These are phyloP conservation scores for Penicillium lividum DNA, from an alignment of 495 filamentous ascomycete genomes.

Conservation along the genomic window DNA sequence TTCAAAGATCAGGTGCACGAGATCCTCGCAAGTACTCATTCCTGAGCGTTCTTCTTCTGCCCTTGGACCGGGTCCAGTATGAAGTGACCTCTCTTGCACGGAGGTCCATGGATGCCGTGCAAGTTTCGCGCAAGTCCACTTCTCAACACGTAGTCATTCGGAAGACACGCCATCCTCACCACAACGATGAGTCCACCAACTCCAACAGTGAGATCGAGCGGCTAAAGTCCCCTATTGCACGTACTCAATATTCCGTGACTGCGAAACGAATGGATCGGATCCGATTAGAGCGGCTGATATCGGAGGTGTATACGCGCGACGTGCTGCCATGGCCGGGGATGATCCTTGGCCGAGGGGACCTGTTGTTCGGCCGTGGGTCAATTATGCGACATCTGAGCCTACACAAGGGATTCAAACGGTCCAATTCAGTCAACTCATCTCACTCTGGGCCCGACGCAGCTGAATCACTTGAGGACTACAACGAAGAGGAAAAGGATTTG, in stretches of 20 bases:
- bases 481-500: conserved; percentile 19
- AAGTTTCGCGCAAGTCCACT: conserved; percentile 59
- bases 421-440: conserved; percentile 31
- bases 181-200: conserved; percentile 35
- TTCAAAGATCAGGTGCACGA: conserved; percentile 23
- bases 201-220: conserved; percentile 32
- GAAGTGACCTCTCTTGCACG: conserved; percentile 70
- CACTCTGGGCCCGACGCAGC: conserved; percentile 14
- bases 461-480: conserved; percentile 22
- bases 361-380: conserved; percentile 61
- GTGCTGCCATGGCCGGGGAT: conserved; percentile 86
- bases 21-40: conserved; percentile 46
- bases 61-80: conserved; percentile 69
- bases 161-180: conserved; percentile 75
- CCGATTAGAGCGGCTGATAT: conserved; percentile 71
- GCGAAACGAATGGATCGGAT: conserved; percentile 75
- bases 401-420: conserved; percentile 34
- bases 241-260: conserved; percentile 37
- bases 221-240: conserved; percentile 23
- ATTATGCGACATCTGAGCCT: conserved; percentile 80
- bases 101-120: conserved; percentile 76
- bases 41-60: conserved; percentile 66
- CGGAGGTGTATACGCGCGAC: conserved; percentile 84
- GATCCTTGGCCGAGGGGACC: conserved; percentile 60
- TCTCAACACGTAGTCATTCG: conserved; percentile 79